Evolutionary conservation across 306 rosid genomes (phyloP).

Genomic region (Vicia villosa): DNA sequence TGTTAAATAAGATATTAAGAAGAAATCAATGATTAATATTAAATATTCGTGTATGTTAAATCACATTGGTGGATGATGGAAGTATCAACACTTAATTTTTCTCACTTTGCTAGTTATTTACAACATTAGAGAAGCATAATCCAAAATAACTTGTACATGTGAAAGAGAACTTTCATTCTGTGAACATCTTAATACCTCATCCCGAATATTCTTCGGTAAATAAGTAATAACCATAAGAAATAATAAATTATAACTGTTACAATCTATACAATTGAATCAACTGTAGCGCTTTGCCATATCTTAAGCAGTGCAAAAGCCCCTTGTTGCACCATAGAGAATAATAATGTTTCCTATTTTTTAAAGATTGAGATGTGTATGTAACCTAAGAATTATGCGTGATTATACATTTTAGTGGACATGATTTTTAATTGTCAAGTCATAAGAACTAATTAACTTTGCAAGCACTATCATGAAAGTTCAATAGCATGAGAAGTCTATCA

Average conservation of each 20-base stretch:
- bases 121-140: neutral
- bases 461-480: too few species aligned
- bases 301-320: slow-evolving; percentile 96
- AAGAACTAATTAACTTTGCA: too few species aligned
- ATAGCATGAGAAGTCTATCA: too few species aligned
- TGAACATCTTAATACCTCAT: neutral
- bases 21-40: neutral
- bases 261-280: slow-evolving; percentile 24
- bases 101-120: neutral
- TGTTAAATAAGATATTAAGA: too few species aligned
- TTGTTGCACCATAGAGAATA: slow-evolving; percentile 62
- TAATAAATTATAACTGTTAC: slow-evolving; percentile 17
- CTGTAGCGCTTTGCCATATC: slow-evolving; percentile 88
- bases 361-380: too few species aligned
- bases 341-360: too few species aligned
- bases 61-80: neutral
- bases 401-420: too few species aligned
- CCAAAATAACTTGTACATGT: neutral
- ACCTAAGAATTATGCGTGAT: too few species aligned
- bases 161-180: slow-evolving; percentile 1
- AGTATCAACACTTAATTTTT: too few species aligned
- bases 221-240: neutral
- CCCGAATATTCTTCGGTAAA: neutral
- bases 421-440: too few species aligned
- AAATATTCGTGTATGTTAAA: neutral